These are phyloP conservation scores for Heracleum sosnowskyi DNA, from an alignment of 129 eudicot genomes.

Conservation along the genomic window DNA sequence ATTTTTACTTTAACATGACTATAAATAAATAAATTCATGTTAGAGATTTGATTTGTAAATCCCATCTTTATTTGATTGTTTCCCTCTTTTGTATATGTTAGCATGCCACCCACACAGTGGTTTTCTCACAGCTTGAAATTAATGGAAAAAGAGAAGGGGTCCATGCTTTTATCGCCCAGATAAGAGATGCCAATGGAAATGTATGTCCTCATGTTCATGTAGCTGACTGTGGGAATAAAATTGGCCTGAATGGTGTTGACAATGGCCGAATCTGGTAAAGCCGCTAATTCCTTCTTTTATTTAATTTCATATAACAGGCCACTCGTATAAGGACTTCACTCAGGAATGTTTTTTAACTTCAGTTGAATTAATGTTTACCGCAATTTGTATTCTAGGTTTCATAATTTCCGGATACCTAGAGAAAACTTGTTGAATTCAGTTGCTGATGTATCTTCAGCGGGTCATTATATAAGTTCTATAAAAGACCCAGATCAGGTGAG, in stretches of 20 bases:
- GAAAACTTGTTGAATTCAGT: conserved; percentile 85
- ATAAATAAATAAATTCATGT: neutral
- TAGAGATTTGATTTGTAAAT: neutral
- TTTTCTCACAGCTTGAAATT: conserved; percentile 76
- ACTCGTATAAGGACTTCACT: neutral
- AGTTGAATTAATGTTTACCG: neutral
- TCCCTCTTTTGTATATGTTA: conserved; percentile 17
- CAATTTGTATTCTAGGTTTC: conserved; percentile 51
- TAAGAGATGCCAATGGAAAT: conserved; percentile 70
- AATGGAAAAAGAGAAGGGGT: conserved; percentile 79
- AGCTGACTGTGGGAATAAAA: conserved; percentile 94
- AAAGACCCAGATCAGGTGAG: conserved; percentile 81
- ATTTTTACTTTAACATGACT: neutral
- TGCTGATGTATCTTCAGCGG: conserved; percentile 86
- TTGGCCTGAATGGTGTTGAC: conserved; percentile 92
- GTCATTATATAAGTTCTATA: conserved; percentile 65
- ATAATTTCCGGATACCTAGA: conserved; percentile 75
- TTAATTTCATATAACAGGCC: neutral
- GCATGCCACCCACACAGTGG: conserved; percentile 90
- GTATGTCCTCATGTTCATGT: conserved; percentile 65
- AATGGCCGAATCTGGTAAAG: conserved; percentile 87
- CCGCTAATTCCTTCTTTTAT: neutral
- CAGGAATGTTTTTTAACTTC: neutral
- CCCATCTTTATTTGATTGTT: neutral
- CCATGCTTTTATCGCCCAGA: conserved; percentile 85